A percentile compares a stretch with the other conserved stretches of the same genome.
phyloP scores from a whole-genome alignment of 2,329 filamentous ascomycete genomes.

The Diaporthe australafricana region DNA sequence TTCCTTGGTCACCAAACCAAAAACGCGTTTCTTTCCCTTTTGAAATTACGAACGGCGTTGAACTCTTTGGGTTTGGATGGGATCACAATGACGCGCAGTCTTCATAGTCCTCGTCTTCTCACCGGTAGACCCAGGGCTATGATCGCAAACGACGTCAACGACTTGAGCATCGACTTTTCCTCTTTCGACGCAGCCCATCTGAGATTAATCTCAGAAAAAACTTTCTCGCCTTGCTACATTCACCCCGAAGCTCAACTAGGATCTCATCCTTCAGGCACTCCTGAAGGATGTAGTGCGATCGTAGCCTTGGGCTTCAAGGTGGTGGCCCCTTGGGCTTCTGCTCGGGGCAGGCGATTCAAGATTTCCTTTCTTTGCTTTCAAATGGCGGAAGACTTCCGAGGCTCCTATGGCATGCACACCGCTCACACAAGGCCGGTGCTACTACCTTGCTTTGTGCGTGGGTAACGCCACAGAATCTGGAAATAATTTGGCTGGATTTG shows the following conservation, averaged over 20 bases:
- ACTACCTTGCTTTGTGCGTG: conserved; percentile 5
- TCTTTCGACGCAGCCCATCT: conserved; percentile 25
- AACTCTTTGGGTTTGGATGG: conserved; percentile 21
- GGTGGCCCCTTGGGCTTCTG: background rate
- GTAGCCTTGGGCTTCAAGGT: background rate
- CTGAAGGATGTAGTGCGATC: conserved; percentile 15
- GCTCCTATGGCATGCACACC: conserved; percentile 3
- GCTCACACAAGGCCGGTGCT: conserved; percentile 2
- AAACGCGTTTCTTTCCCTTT: conserved; percentile 22
- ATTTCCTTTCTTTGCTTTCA: conserved; percentile 12
- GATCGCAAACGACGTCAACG: conserved; percentile 37
- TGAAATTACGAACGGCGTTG: conserved; percentile 26
- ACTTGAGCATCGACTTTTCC: conserved; percentile 33
- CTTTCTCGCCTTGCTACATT: conserved; percentile 11
- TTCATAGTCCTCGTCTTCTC: conserved; percentile 21
- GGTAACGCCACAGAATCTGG: conserved; percentile 1
- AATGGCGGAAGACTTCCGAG: conserved; percentile 1
- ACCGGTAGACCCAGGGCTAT: conserved; percentile 23
- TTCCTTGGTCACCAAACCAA: conserved; percentile 34
- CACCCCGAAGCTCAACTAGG: conserved; percentile 11
- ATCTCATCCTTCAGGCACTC: conserved; percentile 27
- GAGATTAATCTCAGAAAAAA: conserved; percentile 19
- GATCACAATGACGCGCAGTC: conserved; percentile 21
- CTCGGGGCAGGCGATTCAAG: background rate
- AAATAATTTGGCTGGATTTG: conserved; percentile 22